A percentile compares a stretch with the other conserved stretches of the same genome.
Evolutionary conservation across 2,329 filamentous ascomycete genomes (phyloP).

Genomic region (Alternaria hordeiaustralica): DNA sequence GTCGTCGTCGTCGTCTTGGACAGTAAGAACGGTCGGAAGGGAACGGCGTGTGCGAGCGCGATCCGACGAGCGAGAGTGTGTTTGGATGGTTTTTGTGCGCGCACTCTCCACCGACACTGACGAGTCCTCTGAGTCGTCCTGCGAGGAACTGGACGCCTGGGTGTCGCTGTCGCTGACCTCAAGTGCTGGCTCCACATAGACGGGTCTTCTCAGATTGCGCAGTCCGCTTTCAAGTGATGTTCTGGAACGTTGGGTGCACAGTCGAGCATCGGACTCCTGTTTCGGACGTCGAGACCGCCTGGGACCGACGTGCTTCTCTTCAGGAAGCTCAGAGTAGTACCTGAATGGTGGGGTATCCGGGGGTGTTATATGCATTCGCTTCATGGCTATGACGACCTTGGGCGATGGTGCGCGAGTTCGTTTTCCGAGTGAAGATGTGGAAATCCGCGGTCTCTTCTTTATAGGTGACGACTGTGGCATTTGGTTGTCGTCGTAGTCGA

Average conservation of each 20-base stretch:
- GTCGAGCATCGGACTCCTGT: conserved; percentile 11
- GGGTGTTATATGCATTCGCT: conserved; percentile 24
- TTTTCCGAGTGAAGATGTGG: conserved; percentile 27
- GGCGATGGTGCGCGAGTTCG: conserved; percentile 35
- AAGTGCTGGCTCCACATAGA: conserved; percentile 16
- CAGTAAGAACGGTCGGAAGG: background rate
- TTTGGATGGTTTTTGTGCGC: background rate
- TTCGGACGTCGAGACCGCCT: conserved; percentile 2
- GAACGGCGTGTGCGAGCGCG: background rate
- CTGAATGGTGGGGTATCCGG: conserved; percentile 16
- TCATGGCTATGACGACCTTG: conserved; percentile 35
- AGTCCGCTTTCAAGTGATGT: conserved; percentile 22
- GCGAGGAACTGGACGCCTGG: background rate
- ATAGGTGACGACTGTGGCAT: conserved; percentile 35
- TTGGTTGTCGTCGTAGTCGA: conserved; percentile 24
- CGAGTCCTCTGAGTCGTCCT: background rate
- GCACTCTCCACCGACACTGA: background rate
- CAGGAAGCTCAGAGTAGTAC: conserved; percentile 26
- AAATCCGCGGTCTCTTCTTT: conserved; percentile 18
- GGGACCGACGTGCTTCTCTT: conserved; percentile 16
- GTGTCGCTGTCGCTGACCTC: background rate
- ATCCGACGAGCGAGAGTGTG: background rate
- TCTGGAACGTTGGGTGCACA: conserved; percentile 20
- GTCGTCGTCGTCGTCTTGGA: background rate
- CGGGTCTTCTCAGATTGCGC: conserved; percentile 20